Evolutionary conservation across 495 filamentous ascomycete genomes (phyloP), one percentile per base, ranked within the genome.

Genomic region (Zalerion maritima): DNA sequence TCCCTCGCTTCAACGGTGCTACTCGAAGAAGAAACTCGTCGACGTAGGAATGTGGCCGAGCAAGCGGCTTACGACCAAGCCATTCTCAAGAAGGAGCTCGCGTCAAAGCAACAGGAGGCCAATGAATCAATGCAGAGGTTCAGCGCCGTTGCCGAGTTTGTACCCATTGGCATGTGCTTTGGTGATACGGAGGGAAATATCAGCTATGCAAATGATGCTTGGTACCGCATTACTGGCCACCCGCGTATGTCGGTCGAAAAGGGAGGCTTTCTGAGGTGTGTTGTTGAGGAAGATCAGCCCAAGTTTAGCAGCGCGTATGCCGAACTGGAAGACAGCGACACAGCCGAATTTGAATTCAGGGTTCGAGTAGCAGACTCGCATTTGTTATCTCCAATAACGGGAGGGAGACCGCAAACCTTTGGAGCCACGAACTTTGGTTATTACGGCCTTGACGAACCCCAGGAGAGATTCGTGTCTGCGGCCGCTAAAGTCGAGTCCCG

Each of bases 151-250:
- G 68, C 72, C 4, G 74, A 78, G 38, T 75, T 76, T 37, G 65
- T 72, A 11, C 75, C 75, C 5, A 67, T 75, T 1, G 75, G 75
- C 2, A 71, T 80, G 46, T 75, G 73, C 42, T 74, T 77, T 27
- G 72, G 71, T 13, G 62, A 76, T 43, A 49, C 54, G 1, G 34
- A 57, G 12, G 75, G 75, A 0, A 51, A 61, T 18, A 63, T 79
- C 30, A 68, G 60, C 6, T 79, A 71, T 39, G 71, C 64, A 25
- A 81, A 81, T 47, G 64, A 78, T 22, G 68, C 71, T 10, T 81
- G 73, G 71, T 47, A 52, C 24, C 47, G 52, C 20, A 54, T 58
- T 17, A 56, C 50, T 0, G 48, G 48, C 2, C 42, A 38, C 19
- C 42, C 40, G 3, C 37, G 40, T 5, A 46, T 33, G 16, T 24